Evolutionary conservation across 2,329 filamentous ascomycete species (phyloP), one percentile per base, ranked within the genome.

Genomic region (Penicillium sp.): DNA sequence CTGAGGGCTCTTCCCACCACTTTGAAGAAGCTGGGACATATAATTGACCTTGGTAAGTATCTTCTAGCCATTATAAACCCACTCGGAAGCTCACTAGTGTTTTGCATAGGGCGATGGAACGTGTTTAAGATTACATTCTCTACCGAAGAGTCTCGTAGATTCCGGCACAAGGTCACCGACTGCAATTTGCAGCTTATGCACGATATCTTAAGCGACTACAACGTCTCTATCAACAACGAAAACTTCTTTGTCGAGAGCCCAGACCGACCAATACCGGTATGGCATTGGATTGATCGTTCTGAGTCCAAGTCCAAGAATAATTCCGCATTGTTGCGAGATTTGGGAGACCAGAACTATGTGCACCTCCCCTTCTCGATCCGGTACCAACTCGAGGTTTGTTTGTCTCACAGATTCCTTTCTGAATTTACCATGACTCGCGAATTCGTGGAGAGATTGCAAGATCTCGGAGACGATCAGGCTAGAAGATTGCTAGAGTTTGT

Each of bases 361-460:
- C 57, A 70, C 46, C 74, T 92, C 3, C 73, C 81, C 0, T 96
- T 90, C 53, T 72, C 82, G 0, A 81, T 95, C 1, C 81, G 89
- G 13, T 99, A 97, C 64, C 90, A 95, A 65, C 79, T 99, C 0
- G 92, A 99, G 67, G 91, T 89, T 0, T 97, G 92, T 64, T 78
- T 97, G n/a, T 95, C 91, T 0, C 81, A 86, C 25, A 83, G 84
- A 0, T 76, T 83, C 19, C 72, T 99, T 11, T 86, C 85, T 45
- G 92, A 96, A 66, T 81, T 89, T 64, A 87, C 80, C 39, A 79
- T 97, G 37, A 78, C 75, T 1, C 65, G 70, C 1, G 77, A 81
- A 2, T 97, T 97, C 56, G 71, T 95, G 2, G 65, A 76, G 25
- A 77, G 72, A 35, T 76, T 97, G 3, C 66, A 72, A 2, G 61